Base-by-base conservation (phyloP, 495 filamentous ascomycete genomes). In the Chaetomium tenue region DNA sequence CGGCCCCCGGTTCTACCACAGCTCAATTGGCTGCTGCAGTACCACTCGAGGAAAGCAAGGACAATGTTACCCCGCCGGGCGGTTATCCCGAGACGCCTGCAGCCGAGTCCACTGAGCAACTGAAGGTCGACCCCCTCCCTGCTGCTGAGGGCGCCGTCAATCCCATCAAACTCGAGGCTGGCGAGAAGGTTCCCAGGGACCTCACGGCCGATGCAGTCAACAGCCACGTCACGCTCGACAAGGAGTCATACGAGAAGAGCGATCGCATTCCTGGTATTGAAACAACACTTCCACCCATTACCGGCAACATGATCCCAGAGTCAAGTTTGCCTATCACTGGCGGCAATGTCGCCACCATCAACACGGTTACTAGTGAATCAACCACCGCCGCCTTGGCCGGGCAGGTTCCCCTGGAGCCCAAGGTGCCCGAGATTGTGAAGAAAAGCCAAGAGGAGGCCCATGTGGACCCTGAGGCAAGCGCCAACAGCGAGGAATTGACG, bases 241-340 rank as follows among this genome's bases (percentile, higher is more conserved):
- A 91, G 74, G 89, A 86, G 68, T 92, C 89, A 1, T 97, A 97
- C 72, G 88, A 96, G 71, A 87, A 87, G 68, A 86, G 85, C 70
- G 89, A 88, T 71, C 73, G 84, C 51, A 75, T 83, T 60, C 78
- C 82, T 61, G 77, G 84, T 64, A 61, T 81, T 59, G 79, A 81
- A 63, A 78, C 89, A 55, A 77, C 80, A 40, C 75, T 92, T 47
- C 88, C 90, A 18, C 80, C 83, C n/a, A 74, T 88, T 44, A 79
- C 82, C 16, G 81, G 77, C 39, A 87, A 83, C 74, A 76, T 90
- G 78, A 93, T 94, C 66, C 92, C 92, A 12, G 91, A 96, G 77
- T 94, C 91, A 25, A 91, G 90, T 75, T 82, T 95, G 58, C 90
- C 90, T 20, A 89, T 92, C 68, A 83, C 82, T 48, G 68, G 72